These are phyloP conservation scores for Kalmusia sp. DNA, from an alignment of 2,329 filamentous ascomycete species.

Conservation along the genomic window DNA sequence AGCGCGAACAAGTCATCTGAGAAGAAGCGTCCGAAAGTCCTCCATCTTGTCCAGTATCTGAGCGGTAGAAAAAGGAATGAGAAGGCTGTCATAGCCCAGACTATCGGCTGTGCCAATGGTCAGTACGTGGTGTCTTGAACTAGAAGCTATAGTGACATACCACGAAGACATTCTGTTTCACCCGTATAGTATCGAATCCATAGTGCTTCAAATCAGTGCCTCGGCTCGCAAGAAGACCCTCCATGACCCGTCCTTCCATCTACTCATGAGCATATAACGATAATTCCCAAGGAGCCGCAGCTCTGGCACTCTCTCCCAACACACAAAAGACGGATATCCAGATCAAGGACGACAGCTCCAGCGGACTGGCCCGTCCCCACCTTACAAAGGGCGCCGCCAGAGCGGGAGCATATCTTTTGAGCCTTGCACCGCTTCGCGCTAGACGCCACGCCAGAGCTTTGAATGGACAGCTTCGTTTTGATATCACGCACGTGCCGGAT, in stretches of 20 bases:
- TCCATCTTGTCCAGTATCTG: not conserved
- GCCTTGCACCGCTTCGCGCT: not conserved
- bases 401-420: not conserved
- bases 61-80: slow-evolving; percentile 3
- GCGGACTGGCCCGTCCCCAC: not conserved
- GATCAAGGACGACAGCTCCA: not conserved
- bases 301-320: too few relatives aligned
- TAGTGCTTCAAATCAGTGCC: not conserved
- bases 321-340: too few relatives aligned
- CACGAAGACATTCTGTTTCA: slow-evolving; percentile 4
- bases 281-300: not conserved
- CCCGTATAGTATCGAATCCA: slow-evolving; percentile 3
- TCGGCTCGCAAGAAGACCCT: not conserved
- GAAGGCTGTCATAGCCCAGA: slow-evolving; percentile 1
- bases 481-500: slow-evolving; percentile 3
- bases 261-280: not conserved
- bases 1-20: slow-evolving; percentile 3
- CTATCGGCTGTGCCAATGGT: not conserved
- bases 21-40: not conserved
- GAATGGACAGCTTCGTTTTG: not conserved
- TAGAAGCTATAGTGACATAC: not conserved
- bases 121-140: not conserved
- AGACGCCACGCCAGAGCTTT: not conserved
- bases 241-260: not conserved
- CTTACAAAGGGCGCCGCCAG: not conserved